Percentiles rank a stretch among this genome's conserved stretches.
Conservation (phyloP, 2,329 filamentous ascomycete genomes). For the Talaromyces islandicus region DNA sequence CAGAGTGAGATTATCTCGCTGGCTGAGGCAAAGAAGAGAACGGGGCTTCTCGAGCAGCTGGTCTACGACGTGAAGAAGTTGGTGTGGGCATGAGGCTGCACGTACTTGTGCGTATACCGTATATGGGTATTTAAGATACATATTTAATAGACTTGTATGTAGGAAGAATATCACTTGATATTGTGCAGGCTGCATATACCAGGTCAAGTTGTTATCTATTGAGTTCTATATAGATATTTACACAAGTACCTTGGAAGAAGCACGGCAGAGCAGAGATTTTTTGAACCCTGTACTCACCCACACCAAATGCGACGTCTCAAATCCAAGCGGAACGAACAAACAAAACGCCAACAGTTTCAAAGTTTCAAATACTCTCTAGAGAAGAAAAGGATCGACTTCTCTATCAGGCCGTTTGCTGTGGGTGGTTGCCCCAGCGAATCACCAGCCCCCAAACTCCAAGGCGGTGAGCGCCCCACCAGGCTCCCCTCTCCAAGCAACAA, state of each 20-base stretch:
- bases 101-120: not conserved
- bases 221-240: not conserved
- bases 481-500: not conserved
- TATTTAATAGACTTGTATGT: not conserved
- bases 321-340: not conserved
- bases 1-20: constrained; percentile 72
- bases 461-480: not conserved
- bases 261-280: too few species aligned
- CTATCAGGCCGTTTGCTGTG: not conserved
- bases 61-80: constrained; percentile 89
- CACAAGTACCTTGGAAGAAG: not conserved
- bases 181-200: too few species aligned
- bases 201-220: not conserved
- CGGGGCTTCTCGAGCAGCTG: constrained; percentile 77
- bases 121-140: not conserved
- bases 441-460: not conserved
- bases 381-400: not conserved
- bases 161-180: not conserved
- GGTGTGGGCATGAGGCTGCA: constrained; percentile 64
- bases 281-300: too few species aligned
- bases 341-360: not conserved
- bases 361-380: not conserved
- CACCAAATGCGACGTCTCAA: too few species aligned
- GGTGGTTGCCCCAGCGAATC: not conserved
- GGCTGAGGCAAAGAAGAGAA: constrained; percentile 78